These are phyloP conservation scores for Leccinum incarnatum DNA, from an alignment of 768 basidiomycete species.

Conservation along the genomic window DNA sequence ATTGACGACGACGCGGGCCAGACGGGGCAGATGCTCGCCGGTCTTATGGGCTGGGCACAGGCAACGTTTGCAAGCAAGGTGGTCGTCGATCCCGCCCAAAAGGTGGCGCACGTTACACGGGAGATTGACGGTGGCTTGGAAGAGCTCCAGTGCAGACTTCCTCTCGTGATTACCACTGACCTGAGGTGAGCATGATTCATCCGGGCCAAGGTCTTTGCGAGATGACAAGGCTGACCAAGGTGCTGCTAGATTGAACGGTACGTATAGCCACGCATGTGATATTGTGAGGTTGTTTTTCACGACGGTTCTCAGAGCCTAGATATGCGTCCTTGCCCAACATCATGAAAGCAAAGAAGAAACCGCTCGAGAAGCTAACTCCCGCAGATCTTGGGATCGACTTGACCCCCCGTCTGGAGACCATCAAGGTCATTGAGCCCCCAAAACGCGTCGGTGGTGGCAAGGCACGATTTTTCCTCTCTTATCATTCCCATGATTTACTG, in stretches of 20 bases:
- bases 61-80: conserved; percentile 94
- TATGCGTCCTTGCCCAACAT: conserved; percentile 97
- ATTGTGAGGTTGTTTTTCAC: neutral
- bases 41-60: conserved; percentile 87
- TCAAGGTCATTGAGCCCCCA: conserved; percentile 88
- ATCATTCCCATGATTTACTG: neutral
- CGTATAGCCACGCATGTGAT: conserved; percentile 5
- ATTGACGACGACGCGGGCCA: conserved; percentile 96
- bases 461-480: conserved; percentile 38
- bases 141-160: conserved; percentile 75
- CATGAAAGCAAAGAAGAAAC: conserved; percentile 99
- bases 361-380: conserved; percentile 77
- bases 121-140: conserved; percentile 96
- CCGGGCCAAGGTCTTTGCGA: neutral
- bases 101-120: conserved; percentile 68
- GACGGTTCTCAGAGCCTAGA: conserved; percentile 69
- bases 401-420: conserved; percentile 74
- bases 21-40: conserved; percentile 97
- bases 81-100: conserved; percentile 60
- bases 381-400: conserved; percentile 83
- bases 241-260: conserved; percentile 66
- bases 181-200: conserved; percentile 57
- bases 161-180: conserved; percentile 90
- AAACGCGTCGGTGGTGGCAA: conserved; percentile 90
- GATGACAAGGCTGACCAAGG: neutral